A percentile compares a stretch with the other conserved stretches of the same genome.
phyloP scores from a whole-genome alignment of 164 flowering plant genomes.

The Berberis thunbergii region DNA sequence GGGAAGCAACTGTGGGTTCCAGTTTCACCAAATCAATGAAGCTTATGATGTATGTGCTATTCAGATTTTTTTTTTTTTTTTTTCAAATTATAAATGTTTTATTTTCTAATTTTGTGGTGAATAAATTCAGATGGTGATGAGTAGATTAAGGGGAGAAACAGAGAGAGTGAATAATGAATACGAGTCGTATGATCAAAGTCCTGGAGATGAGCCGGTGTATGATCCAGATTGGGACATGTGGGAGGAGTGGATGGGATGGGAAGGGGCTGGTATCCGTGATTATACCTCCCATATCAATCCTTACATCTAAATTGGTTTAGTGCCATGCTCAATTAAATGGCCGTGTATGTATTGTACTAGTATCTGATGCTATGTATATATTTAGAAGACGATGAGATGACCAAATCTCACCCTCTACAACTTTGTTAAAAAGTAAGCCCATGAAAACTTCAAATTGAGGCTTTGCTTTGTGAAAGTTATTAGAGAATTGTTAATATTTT shows the following conservation, averaged over 20 bases:
- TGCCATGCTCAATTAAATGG: neutral
- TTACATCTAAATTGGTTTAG: conserved; percentile 27
- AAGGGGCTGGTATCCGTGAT: conserved; percentile 83
- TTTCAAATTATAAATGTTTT: neutral
- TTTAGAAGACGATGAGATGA: no score
- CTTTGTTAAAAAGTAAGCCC: no score
- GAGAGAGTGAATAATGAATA: neutral
- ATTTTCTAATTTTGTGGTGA: neutral
- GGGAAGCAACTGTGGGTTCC: conserved; percentile 66
- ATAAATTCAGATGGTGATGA: conserved; percentile 59
- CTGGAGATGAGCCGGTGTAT: conserved; percentile 34
- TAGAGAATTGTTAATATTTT: no score
- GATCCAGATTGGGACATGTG: conserved; percentile 71
- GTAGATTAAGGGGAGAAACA: conserved; percentile 41
- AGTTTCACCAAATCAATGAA: conserved; percentile 74
- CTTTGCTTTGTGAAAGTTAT: no score
- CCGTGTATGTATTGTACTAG: neutral
- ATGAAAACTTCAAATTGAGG: no score
- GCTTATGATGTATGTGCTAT: conserved; percentile 69
- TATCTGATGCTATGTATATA: no score
- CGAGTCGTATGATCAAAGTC: conserved; percentile 18
- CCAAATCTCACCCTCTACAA: no score
- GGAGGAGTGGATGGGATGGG: conserved; percentile 99
- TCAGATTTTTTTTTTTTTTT: neutral
- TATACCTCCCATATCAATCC: conserved; percentile 80